Evolutionary conservation across 2,329 filamentous ascomycete genomes (phyloP), one percentile per base, ranked within the genome.

Genomic region (Lachnellula cervina): DNA sequence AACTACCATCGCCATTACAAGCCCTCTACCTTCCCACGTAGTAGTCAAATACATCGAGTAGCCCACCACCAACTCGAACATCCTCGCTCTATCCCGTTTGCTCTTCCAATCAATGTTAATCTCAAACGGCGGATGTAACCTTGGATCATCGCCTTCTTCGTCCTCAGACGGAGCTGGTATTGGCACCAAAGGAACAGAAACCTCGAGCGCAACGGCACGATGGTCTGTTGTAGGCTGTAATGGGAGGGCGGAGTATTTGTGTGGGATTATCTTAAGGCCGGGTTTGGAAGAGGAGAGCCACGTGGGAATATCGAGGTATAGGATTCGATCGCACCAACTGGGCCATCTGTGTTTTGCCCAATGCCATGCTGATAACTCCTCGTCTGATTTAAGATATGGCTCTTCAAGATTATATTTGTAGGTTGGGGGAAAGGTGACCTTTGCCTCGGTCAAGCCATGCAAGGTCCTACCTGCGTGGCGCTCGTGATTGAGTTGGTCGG

Each of bases 311-410:
- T 87, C 82, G 3, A 93, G 76, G 71, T 85, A 97, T 19, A 97
- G 76, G 19, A 97, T 86, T 3, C 94, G 84, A 71, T 97, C 94
- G 66, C 91, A 96, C 94, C 93, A 97, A 66, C 87, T 86, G 1
- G 94, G 92, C 80, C 89, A 95, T 46, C 94, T 85, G 69, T 95
- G 89, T 55, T 78, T 76, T 7, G 91, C 89, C 81, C 91, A 97
- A 34, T 77, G 73, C 86, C 88, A 93, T 11, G 76, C 73, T 4
- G 79, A 72, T 2, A 74, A 68, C 37, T 73, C 69, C 58, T 66
- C 68, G 14, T 69, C 68, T 11, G 62, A 59, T 1, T 71, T 73
- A 55, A 78, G 64, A 25, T 71, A 73, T 14, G 76, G 73, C 7
- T 70, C 69, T 32, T 73, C 66, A 1, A 80, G 71, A 35, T 80